Base-by-base conservation (phyloP, 1,139 yeast genomes). In the Pneumocystis carinii region DNA sequence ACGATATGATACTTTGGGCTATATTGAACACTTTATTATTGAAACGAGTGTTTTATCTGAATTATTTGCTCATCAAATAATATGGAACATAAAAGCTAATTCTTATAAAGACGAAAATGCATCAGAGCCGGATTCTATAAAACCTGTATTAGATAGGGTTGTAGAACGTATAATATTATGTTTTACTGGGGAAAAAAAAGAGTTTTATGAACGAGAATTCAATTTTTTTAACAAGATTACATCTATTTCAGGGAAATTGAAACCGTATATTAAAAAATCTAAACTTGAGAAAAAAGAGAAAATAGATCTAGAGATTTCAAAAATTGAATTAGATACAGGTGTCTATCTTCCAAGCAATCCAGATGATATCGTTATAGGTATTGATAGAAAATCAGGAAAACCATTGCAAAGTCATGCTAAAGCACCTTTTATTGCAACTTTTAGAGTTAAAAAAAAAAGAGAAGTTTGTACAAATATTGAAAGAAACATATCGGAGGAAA, bases 321-420 rank as follows among this genome's bases (percentile, higher is more conserved):
- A 81, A 69, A 89, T 94, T 68, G 78, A 78, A 65, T 86, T 94
- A 56, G 83, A 83, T 66, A 85, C 85, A 12, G 96, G 90, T 24
- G 98, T 90, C 4, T 94, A 94, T 71, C 78, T 94, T 67, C 99
- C 99, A 32, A 86, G 95, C 68, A 92, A 94, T 71, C 98, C 98
- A 0, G 97, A 92, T 73, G 98, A 98, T 61, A 81, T 80, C n/a
- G 88, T 94, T 42, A 78, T 90, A 66, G 97, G 90, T 71, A 92
- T 94, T 72, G 90, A 90, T 72, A 80, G 98, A 66, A 86, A 85
- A 69, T 85, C 96, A 8, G 98, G 98, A 66, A 84, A 82, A 70
- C 98, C 99, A n/a, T 78, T 94, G 70, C 99, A 94, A 75, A 88
- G 96, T 24, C 99, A 94, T 73, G 98, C 99, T 17, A 94, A 94